Evolutionary conservation across 805 yeast species (phyloP).

Genomic region (Tetrapisispora nanseiensis): DNA sequence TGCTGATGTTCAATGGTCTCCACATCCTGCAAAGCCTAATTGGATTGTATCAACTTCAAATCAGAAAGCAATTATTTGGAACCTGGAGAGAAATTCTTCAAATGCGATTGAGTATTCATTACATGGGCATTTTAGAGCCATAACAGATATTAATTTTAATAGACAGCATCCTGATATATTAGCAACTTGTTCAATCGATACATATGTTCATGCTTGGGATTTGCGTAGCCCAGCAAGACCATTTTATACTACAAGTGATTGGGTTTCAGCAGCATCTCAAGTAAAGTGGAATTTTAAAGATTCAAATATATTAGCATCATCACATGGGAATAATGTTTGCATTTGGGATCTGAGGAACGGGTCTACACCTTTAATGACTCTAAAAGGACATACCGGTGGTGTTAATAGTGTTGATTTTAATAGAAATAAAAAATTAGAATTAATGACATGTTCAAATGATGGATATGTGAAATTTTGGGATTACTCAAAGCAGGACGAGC

Average conservation of each 20-base stretch:
- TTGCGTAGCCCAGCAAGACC: slow-evolving; percentile 71
- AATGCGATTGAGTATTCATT: slow-evolving; percentile 78
- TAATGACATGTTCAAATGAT: slow-evolving; percentile 83
- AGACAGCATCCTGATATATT: slow-evolving; percentile 75
- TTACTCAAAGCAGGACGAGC: slow-evolving; percentile 32
- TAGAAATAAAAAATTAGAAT: slow-evolving; percentile 43
- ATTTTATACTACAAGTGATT: slow-evolving; percentile 73
- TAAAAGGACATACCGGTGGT: slow-evolving; percentile 73
- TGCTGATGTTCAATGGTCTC: slow-evolving; percentile 98
- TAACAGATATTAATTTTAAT: slow-evolving; percentile 91
- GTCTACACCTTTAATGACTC: slow-evolving; percentile 56
- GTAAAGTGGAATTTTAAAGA: slow-evolving; percentile 85
- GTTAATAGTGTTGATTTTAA: slow-evolving; percentile 86
- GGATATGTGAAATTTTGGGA: slow-evolving; percentile 79
- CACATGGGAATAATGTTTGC: slow-evolving; percentile 72
- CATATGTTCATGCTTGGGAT: slow-evolving; percentile 86
- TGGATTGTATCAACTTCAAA: slow-evolving; percentile 94
- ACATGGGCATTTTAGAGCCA: slow-evolving; percentile 87
- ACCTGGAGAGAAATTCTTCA: slow-evolving; percentile 56
- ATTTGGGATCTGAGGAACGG: slow-evolving; percentile 88
- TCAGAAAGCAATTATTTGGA: slow-evolving; percentile 94
- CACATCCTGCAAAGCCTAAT: slow-evolving; percentile 71
- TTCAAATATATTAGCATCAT: slow-evolving; percentile 68
- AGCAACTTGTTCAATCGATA: slow-evolving; percentile 90
- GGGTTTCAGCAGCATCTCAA: slow-evolving; percentile 91